Evolutionary conservation across 2,329 filamentous ascomycete genomes (phyloP).

Genomic region (Pseudopyricularia cyperi): DNA sequence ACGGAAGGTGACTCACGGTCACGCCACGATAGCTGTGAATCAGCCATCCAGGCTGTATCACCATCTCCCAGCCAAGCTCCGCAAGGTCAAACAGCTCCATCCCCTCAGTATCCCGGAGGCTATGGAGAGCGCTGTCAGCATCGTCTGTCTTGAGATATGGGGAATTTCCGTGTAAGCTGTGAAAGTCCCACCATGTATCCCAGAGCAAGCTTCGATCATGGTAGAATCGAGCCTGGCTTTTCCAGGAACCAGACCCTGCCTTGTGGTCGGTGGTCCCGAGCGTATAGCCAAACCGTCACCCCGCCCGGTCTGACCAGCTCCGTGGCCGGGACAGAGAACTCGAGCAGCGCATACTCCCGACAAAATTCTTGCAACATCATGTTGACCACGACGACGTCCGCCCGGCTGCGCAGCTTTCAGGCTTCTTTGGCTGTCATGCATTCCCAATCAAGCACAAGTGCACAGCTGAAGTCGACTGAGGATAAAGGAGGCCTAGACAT

Average conservation of each 20-base stretch:
- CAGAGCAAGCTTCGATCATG: not conserved
- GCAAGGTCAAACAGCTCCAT: not conserved
- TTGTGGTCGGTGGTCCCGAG: not conserved
- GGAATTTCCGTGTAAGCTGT: no score
- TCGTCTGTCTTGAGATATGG: not conserved
- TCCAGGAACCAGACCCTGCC: not conserved
- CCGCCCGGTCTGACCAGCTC: not conserved
- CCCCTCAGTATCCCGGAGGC: not conserved
- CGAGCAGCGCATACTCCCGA: not conserved
- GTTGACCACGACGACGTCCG: not conserved
- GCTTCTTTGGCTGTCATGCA: not conserved
- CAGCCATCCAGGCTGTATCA: not conserved
- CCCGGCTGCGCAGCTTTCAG: not conserved
- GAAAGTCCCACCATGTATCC: not conserved
- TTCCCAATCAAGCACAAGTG: not conserved
- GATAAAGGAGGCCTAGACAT: constrained; percentile 12
- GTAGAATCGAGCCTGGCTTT: not conserved
- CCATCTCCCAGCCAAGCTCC: not conserved
- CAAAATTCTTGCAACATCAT: not conserved
- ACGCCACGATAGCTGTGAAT: not conserved
- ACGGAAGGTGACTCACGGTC: not conserved
- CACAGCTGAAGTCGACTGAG: not conserved
- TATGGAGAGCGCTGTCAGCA: not conserved
- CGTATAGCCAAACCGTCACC: not conserved
- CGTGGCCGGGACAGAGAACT: not conserved